phyloP scores from a whole-genome alignment of 345 rosid genomes.

The Corchorus capsularis region DNA sequence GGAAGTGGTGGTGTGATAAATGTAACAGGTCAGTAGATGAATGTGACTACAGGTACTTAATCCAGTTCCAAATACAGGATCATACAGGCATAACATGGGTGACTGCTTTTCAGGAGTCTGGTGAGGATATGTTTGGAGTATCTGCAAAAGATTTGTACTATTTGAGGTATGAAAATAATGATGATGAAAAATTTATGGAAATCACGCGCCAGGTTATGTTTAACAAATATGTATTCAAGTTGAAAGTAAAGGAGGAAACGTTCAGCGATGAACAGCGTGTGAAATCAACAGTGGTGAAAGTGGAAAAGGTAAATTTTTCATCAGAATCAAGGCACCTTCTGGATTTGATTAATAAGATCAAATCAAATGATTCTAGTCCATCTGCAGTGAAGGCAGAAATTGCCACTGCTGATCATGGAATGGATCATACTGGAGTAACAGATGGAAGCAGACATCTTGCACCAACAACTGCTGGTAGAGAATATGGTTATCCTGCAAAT shows the following conservation, averaged over 20 bases:
- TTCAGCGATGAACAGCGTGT: conserved; percentile 88
- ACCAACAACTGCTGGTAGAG: conserved; percentile 31
- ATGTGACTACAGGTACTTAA: conserved; percentile 80
- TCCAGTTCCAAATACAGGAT: conserved; percentile 91
- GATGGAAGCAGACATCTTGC: conserved; percentile 39
- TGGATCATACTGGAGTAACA: conserved; percentile 27
- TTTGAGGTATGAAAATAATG: conserved; percentile 58
- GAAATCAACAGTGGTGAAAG: conserved; percentile 77
- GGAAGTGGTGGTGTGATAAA: conserved; percentile 86
- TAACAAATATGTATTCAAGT: conserved; percentile 66
- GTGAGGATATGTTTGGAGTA: conserved; percentile 84
- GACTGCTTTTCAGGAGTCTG: conserved; percentile 88
- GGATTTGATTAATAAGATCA: conserved; percentile 57
- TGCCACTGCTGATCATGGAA: conserved; percentile 30
- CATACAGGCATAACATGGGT: conserved; percentile 87
- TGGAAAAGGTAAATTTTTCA: conserved; percentile 61
- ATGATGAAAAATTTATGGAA: conserved; percentile 70
- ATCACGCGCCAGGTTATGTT: conserved; percentile 69
- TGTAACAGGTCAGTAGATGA: conserved; percentile 74
- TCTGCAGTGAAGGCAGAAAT: conserved; percentile 34
- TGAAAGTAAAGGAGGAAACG: conserved; percentile 90
- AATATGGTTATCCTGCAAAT: conserved; percentile 37
- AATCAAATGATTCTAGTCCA: conserved; percentile 39
- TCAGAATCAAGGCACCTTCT: conserved; percentile 65
- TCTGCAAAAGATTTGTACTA: conserved; percentile 74